Percentiles rank a stretch among this genome's conserved stretches.
These are phyloP conservation scores for Sonneratia caseolaris DNA, from an alignment of 345 rosid species.

Conservation along the genomic window DNA sequence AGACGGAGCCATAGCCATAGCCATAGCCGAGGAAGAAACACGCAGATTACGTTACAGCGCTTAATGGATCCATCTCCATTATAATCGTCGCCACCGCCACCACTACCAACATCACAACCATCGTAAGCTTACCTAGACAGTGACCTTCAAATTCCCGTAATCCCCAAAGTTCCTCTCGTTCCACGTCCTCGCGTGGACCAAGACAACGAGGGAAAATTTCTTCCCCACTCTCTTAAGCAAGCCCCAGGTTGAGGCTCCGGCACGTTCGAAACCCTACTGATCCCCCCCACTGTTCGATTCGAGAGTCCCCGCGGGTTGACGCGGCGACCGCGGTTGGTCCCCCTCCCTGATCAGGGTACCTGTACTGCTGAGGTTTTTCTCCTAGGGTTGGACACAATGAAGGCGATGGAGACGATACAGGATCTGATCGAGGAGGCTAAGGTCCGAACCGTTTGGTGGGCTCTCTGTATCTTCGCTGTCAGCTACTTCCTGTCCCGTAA, in stretches of 20 bases:
- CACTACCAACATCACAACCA: no score
- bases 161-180: neutral
- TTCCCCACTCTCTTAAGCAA: neutral
- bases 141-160: neutral
- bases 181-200: neutral
- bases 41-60: neutral
- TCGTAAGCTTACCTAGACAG: no score
- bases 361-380: conserved; percentile 3
- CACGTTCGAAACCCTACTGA: neutral
- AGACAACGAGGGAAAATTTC: neutral
- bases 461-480: conserved; percentile 55
- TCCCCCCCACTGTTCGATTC: neutral
- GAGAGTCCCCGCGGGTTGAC: neutral
- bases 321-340: neutral
- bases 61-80: no score
- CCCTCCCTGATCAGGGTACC: neutral
- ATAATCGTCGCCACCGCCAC: no score
- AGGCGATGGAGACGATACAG: conserved; percentile 72
- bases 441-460: conserved; percentile 82
- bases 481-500: conserved; percentile 86
- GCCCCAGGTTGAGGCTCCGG: neutral
- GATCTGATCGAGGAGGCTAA: conserved; percentile 98
- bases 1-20: neutral
- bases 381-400: conserved; percentile 22
- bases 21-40: neutral